Conservation (phyloP, 495 filamentous ascomycete species). For the Daldinia bambusicola region DNA sequence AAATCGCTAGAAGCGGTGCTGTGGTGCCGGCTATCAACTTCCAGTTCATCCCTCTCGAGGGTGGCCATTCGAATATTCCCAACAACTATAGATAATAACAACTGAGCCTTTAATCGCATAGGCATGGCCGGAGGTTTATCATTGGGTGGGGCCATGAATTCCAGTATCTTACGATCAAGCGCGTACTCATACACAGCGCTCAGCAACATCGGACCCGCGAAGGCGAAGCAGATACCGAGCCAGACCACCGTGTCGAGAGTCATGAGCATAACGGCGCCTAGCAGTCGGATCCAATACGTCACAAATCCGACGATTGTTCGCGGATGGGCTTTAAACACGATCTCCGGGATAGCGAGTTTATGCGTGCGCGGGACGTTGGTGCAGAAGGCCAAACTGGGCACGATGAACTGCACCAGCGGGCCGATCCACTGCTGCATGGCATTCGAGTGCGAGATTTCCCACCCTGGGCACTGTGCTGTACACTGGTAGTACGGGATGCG, state of each 20-base stretch:
- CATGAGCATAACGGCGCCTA: slow-evolving; percentile 44
- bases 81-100: slow-evolving; percentile 47
- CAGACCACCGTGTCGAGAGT: slow-evolving; percentile 51
- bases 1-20: slow-evolving; percentile 18
- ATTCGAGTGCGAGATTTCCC: slow-evolving; percentile 37
- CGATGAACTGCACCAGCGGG: slow-evolving; percentile 49
- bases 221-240: slow-evolving; percentile 52
- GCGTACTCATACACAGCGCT: slow-evolving; percentile 55
- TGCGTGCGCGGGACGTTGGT: slow-evolving; percentile 46
- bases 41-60: slow-evolving; percentile 33
- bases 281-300: slow-evolving; percentile 43
- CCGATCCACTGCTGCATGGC: slow-evolving; percentile 46
- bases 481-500: slow-evolving; percentile 46
- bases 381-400: slow-evolving; percentile 49
- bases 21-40: slow-evolving; percentile 9
- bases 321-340: slow-evolving; percentile 41
- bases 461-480: slow-evolving; percentile 34
- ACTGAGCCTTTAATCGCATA: slow-evolving; percentile 40
- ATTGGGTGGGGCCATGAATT: slow-evolving; percentile 39
- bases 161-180: slow-evolving; percentile 49
- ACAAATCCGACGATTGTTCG: slow-evolving; percentile 34
- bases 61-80: slow-evolving; percentile 51
- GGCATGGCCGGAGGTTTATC: slow-evolving; percentile 32
- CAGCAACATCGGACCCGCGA: slow-evolving; percentile 54
- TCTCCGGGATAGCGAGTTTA: slow-evolving; percentile 46